phyloP scores from a whole-genome alignment of 2,329 filamentous ascomycete species.

The Penicillium sp. region DNA sequence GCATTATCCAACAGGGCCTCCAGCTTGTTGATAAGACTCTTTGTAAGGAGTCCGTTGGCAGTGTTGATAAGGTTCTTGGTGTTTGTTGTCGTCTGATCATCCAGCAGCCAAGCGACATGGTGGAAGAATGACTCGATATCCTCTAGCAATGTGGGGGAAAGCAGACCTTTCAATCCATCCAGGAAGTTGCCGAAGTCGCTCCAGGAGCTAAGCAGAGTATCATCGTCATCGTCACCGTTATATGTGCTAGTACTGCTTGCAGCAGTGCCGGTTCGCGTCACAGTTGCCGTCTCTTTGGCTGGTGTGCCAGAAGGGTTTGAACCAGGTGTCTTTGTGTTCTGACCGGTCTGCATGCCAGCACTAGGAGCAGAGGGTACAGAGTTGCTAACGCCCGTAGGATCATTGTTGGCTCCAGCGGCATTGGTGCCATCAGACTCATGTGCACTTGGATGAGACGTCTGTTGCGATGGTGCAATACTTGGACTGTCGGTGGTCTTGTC shows the following conservation, averaged over 20 bases:
- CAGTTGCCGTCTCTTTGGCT: conserved; percentile 5
- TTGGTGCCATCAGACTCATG: neutral
- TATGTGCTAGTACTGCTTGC: conserved; percentile 1
- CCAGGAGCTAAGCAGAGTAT: conserved; percentile 9
- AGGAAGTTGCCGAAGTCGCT: conserved; percentile 30
- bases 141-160: conserved; percentile 29
- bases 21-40: conserved; percentile 30
- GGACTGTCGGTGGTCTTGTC: neutral
- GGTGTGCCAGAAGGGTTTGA: neutral
- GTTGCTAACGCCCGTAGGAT: neutral
- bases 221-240: conserved; percentile 3
- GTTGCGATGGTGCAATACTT: neutral
- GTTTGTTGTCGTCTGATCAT: conserved; percentile 29
- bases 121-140: conserved; percentile 37
- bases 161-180: conserved; percentile 24
- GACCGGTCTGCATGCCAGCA: neutral
- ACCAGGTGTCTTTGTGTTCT: neutral
- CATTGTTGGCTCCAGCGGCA: neutral
- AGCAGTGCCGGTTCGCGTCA: conserved; percentile 2
- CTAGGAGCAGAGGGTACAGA: neutral
- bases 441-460: neutral
- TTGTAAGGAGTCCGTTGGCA: conserved; percentile 19
- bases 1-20: conserved; percentile 8
- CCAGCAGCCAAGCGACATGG: conserved; percentile 33
- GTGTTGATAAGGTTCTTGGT: conserved; percentile 26